Conservation (phyloP, 2,329 filamentous ascomycete species). For the Aspergillus caelatus region DNA sequence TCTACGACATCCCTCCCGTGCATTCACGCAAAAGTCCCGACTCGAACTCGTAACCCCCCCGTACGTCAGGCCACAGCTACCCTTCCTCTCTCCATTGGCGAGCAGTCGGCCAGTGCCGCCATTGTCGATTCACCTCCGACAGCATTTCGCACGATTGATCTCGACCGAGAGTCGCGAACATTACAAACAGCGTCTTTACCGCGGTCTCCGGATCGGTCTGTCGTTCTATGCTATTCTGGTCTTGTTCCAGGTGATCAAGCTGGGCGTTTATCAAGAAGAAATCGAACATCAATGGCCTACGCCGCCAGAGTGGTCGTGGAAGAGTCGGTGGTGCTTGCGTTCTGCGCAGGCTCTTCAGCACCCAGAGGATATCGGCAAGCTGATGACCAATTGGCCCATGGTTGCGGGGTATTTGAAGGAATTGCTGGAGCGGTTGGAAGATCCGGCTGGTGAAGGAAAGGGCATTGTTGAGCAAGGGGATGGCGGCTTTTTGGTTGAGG, state of each 20-base stretch:
- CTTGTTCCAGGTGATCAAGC: conserved; percentile 63
- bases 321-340: conserved; percentile 69
- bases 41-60: conserved; percentile 55
- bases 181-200: conserved; percentile 55
- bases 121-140: conserved; percentile 56
- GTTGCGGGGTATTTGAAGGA: conserved; percentile 64
- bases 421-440: conserved; percentile 69
- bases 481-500: conserved; percentile 58
- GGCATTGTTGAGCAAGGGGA: conserved; percentile 60
- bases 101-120: conserved; percentile 48
- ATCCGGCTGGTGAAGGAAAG: conserved; percentile 68
- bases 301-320: conserved; percentile 77
- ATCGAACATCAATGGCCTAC: conserved; percentile 78
- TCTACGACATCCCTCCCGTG: conserved; percentile 40
- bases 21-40: conserved; percentile 61
- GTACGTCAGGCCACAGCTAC: conserved; percentile 63
- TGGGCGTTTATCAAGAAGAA: conserved; percentile 71
- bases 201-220: conserved; percentile 69
- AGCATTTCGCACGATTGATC: conserved; percentile 68
- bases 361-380: conserved; percentile 55
- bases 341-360: conserved; percentile 64
- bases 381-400: conserved; percentile 69
- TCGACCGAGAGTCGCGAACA: conserved; percentile 68
- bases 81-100: conserved; percentile 64
- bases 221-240: conserved; percentile 71